Conservation (phyloP, 768 basidiomycete species). For the Naganishia vishniacii region DNA sequence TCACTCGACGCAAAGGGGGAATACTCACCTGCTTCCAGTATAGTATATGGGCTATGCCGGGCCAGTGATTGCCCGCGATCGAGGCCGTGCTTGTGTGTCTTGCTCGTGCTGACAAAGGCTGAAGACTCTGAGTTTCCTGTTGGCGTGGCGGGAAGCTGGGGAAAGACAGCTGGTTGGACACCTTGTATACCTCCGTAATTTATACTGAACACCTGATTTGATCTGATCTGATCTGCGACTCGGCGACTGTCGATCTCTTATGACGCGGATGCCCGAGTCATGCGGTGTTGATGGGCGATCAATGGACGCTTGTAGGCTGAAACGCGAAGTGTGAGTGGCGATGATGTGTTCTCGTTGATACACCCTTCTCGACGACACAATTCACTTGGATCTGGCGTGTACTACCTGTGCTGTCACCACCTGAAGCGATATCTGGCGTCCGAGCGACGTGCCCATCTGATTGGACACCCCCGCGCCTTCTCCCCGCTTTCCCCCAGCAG, state of each 20-base stretch:
- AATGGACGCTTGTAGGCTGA: background rate
- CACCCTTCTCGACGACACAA: background rate
- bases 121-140: too few relatives aligned
- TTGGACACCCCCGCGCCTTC: slow-evolving; percentile 14
- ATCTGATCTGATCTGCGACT: background rate
- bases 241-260: slow-evolving; percentile 7
- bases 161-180: too few relatives aligned
- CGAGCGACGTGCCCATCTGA: background rate
- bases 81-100: background rate
- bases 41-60: background rate
- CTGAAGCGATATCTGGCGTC: slow-evolving; percentile 14
- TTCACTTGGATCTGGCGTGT: too few relatives aligned
- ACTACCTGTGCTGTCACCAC: too few relatives aligned
- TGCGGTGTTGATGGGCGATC: background rate
- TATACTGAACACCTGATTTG: background rate
- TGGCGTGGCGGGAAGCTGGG: too few relatives aligned
- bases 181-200: too few relatives aligned
- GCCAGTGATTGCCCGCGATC: background rate
- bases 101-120: slow-evolving; percentile 5
- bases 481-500: background rate
- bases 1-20: too few relatives aligned
- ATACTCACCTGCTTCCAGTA: slow-evolving; percentile 4
- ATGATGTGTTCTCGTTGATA: background rate
- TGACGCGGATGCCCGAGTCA: slow-evolving; percentile 15
- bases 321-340: background rate